A percentile compares a stretch with the other conserved stretches of the same genome.
Evolutionary conservation across 2,329 filamentous ascomycete species (phyloP).

Genomic region (Arthroderma sp.): DNA sequence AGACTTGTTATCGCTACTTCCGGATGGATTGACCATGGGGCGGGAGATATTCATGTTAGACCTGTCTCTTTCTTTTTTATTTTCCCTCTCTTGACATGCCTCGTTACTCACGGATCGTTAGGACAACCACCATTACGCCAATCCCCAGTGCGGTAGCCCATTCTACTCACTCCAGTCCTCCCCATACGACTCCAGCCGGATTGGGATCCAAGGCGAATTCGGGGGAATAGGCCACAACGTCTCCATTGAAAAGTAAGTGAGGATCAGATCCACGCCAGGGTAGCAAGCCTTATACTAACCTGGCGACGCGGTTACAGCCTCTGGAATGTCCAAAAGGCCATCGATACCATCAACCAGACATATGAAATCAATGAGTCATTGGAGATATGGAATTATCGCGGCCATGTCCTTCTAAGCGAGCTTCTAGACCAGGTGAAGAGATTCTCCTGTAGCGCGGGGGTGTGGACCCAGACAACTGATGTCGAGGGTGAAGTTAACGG

Average conservation of each 20-base stretch:
- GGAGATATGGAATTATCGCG: conserved; percentile 54
- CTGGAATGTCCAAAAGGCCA: conserved; percentile 49
- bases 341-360: conserved; percentile 50
- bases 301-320: conserved; percentile 32
- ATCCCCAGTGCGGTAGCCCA: conserved; percentile 56
- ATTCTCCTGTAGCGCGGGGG: conserved; percentile 52
- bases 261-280: background rate
- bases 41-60: conserved; percentile 44
- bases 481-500: conserved; percentile 65
- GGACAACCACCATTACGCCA: conserved; percentile 61
- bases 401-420: conserved; percentile 38
- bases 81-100: conserved; percentile 11
- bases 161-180: conserved; percentile 48
- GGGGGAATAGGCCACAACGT: conserved; percentile 56
- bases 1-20: conserved; percentile 50
- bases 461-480: conserved; percentile 63
- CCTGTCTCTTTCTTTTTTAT: no score
- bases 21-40: conserved; percentile 57
- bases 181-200: conserved; percentile 46
- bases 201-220: conserved; percentile 59
- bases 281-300: background rate
- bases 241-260: conserved; percentile 44
- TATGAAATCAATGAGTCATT: conserved; percentile 52
- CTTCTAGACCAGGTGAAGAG: conserved; percentile 37
- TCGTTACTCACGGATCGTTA: conserved; percentile 13